A percentile compares a stretch with the other conserved stretches of the same genome.
These are phyloP conservation scores for Leucaena leucocephala DNA, from an alignment of 306 rosid genomes.

Conservation along the genomic window DNA sequence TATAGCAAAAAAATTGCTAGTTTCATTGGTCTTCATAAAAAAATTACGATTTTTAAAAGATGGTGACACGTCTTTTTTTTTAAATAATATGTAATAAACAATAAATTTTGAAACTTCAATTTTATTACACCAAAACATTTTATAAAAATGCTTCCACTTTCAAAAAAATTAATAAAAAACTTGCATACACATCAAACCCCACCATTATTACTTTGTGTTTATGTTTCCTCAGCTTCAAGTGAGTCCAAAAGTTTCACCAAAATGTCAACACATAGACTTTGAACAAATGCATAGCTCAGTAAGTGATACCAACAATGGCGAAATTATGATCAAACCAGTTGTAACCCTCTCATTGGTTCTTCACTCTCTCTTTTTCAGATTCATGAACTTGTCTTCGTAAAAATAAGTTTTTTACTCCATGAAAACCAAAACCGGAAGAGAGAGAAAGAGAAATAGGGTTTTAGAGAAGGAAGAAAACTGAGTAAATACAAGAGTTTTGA, in stretches of 20 bases:
- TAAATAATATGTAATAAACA: not conserved
- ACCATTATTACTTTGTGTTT: constrained; percentile 17
- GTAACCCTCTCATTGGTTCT: constrained; percentile 35
- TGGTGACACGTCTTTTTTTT: not conserved
- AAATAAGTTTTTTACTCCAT: not conserved
- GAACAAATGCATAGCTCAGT: constrained; percentile 41
- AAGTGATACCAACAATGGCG: constrained; percentile 33
- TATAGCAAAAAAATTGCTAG: not conserved
- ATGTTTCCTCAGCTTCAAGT: constrained; percentile 7
- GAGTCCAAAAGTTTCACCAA: constrained; percentile 51
- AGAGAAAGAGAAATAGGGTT: constrained; percentile 42
- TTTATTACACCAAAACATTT: not conserved
- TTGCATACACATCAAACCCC: not conserved
- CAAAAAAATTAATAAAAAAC: too few relatives aligned
- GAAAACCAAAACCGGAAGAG: not conserved
- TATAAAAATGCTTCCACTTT: not conserved
- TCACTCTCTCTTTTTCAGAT: not conserved
- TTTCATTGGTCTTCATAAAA: not conserved
- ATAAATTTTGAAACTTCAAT: not conserved
- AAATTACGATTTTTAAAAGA: not conserved
- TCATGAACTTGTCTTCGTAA: not conserved
- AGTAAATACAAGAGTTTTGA: not conserved
- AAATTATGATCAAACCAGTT: constrained; percentile 43
- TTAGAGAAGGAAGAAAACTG: constrained; percentile 4
- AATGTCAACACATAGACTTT: constrained; percentile 45